Base-by-base conservation (phyloP, 2,329 filamentous ascomycete species). In the Penicillium sp. region DNA sequence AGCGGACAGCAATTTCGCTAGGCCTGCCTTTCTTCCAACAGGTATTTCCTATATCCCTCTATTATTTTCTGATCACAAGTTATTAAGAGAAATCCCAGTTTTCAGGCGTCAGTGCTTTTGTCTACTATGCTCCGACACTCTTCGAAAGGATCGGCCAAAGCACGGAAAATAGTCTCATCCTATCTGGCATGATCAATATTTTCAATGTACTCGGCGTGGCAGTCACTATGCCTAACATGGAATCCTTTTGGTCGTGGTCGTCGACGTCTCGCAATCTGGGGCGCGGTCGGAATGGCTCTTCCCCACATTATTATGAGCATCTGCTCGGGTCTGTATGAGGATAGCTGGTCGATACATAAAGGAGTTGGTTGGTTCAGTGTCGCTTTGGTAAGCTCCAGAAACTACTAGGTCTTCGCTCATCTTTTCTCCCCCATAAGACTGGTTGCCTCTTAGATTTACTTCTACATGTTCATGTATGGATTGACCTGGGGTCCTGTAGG, bases 101-200 rank as follows among this genome's bases (percentile, higher is more conserved):
- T 26, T 57, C 52, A 1, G 71, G 71, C 1, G 75, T 77, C 51
- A 78, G 79, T 37, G 77, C 77, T 0, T 63, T 81, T 1, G 80
- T 83, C 43, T 80, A 80, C 66, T 80, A 80, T 58, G 64, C 71
- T 0, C 77, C 79, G 0, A 78, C 71, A 0, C 61, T 80, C 0
- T 79, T 80, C n/a, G 14, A 6, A 14, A 29, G 24, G 5, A 6
- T 18, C 56, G 79, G 8, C 1, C 55, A 60, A 26, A 77, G 75
- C 9, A 48, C 56, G 1, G 56, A 68, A 0, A 62, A 68, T 1
- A 57, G 67, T 0, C 52, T 75, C 0, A 71, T 73, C 13, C 54
- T 75, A 2, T 64, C 65, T 1, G 71, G 70, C 0, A 64, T 75
- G 37, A 59, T 75, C 36, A 74, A 74, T 21, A 65, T 74, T n/a